A percentile compares a stretch with the other conserved stretches of the same genome.
phyloP scores from a whole-genome alignment of 2,329 filamentous ascomycete species.

The Trichophyton rubrum region DNA sequence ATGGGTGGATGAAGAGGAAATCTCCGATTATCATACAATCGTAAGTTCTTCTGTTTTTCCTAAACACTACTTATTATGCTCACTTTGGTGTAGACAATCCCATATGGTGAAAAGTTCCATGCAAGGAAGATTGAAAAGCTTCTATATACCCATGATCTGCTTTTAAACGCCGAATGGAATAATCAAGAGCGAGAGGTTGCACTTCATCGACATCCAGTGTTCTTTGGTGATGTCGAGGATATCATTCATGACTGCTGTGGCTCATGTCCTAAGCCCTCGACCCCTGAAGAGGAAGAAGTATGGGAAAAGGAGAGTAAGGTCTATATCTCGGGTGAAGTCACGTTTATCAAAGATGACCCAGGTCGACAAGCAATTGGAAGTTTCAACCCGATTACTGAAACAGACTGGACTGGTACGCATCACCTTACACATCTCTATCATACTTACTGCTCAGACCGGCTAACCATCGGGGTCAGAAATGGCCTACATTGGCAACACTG shows the following conservation, averaged over 20 bases:
- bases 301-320: slow-evolving; percentile 60
- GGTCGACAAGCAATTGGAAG: slow-evolving; percentile 60
- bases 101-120: slow-evolving; percentile 21
- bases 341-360: slow-evolving; percentile 68
- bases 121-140: slow-evolving; percentile 57
- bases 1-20: slow-evolving; percentile 64
- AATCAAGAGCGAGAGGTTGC: slow-evolving; percentile 60
- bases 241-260: slow-evolving; percentile 73
- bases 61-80: background rate
- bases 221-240: slow-evolving; percentile 65
- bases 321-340: slow-evolving; percentile 61
- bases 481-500: slow-evolving; percentile 75
- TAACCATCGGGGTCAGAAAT: slow-evolving; percentile 39
- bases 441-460: background rate
- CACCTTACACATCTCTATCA: background rate
- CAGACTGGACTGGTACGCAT: slow-evolving; percentile 55
- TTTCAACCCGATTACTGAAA: slow-evolving; percentile 69
- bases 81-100: slow-evolving; percentile 12
- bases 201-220: slow-evolving; percentile 72
- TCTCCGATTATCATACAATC: slow-evolving; percentile 69
- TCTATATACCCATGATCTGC: slow-evolving; percentile 65
- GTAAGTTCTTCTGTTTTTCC: background rate
- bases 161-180: slow-evolving; percentile 83
- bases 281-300: slow-evolving; percentile 57
- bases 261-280: slow-evolving; percentile 56